Evolutionary conservation across 148 eudicot genomes (phyloP).

Genomic region (Silene latifolia): DNA sequence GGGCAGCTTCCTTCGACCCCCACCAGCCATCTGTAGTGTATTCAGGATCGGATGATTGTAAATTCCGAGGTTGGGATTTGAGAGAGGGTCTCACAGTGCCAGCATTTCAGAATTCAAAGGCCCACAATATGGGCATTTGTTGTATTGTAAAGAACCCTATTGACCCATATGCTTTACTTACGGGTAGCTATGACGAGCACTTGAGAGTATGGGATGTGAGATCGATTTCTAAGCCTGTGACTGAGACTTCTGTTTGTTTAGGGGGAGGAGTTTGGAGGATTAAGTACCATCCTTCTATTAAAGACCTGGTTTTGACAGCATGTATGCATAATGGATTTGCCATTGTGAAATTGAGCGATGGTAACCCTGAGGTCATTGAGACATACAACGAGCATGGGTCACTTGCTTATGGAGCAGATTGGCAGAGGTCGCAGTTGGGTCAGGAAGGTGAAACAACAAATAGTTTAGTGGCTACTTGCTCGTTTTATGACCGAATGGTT

Average conservation of each 20-base stretch:
- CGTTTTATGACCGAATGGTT: slow-evolving; percentile 82
- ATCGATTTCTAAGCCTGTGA: slow-evolving; percentile 62
- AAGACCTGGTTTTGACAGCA: slow-evolving; percentile 62
- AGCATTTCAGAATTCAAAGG: slow-evolving; percentile 70
- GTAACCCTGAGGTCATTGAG: slow-evolving; percentile 50
- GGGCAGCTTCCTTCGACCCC: slow-evolving; percentile 78
- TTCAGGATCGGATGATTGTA: slow-evolving; percentile 94
- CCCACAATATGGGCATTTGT: slow-evolving; percentile 81
- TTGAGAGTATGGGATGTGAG: slow-evolving; percentile 84
- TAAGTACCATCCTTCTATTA: slow-evolving; percentile 63
- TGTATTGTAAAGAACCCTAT: slow-evolving; percentile 74
- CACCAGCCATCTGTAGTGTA: slow-evolving; percentile 79
- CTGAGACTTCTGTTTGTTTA: slow-evolving; percentile 53
- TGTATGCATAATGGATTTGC: slow-evolving; percentile 98
- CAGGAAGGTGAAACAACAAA: slow-evolving; percentile 36
- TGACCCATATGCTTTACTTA: slow-evolving; percentile 55
- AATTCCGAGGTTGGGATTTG: slow-evolving; percentile 79
- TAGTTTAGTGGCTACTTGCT: slow-evolving; percentile 74
- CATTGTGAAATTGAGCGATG: slow-evolving; percentile 46
- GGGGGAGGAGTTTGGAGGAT: slow-evolving; percentile 99
- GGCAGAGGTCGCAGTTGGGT: slow-evolving; percentile 56
- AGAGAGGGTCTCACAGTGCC: slow-evolving; percentile 43
- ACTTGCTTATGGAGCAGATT: slow-evolving; percentile 97
- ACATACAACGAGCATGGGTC: slow-evolving; percentile 66
- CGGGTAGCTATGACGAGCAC: slow-evolving; percentile 86